Evolutionary conservation across 345 rosid species (phyloP), one percentile per base, ranked within the genome.

Genomic region (Kandelia obovata): DNA sequence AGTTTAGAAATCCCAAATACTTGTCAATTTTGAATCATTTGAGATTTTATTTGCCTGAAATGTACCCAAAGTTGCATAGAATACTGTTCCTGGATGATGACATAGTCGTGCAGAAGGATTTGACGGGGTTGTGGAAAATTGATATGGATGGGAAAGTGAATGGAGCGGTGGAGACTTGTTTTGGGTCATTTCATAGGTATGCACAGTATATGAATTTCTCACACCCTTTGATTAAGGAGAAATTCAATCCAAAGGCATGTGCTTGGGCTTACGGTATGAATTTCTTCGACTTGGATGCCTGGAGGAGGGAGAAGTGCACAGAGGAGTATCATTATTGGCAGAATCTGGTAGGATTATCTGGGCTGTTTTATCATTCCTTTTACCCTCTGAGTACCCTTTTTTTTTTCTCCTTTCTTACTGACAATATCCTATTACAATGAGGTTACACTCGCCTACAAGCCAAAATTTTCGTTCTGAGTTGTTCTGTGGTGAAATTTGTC

Each of bases 191-290:
- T 67, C 99, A 95, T 84, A 82, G 99, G 47, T 95, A 95, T 47
- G 95, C 99, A 0, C 99, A 95, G 74, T 92, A 95, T 75, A 95
- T 95, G 99, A 95, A 95, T 69, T 95, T 95, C 86, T 95, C 99
- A 0, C 97, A 95, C 76, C 99, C 99, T 58, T 75, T 95, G 81
- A 95, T 95, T 35, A 92, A 87, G 73, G 93, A 84, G 80, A 95
- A 92, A 85, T 95, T 95, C 79, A 86, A 92, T 64, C 99, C 99
- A 5, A 95, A 95, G 85, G 96, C 99, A 0, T 95, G 99, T 31
- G 99, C 99, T 1, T 95, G 99, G 97, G 99, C 97, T 2, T 95
- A 95, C 79, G 99, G 99, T 66, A 95, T 95, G 99, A 95, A 95
- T 79, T 95, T 95, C 87, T 95, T 95, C 52, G 99, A 95, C 80